Base-by-base conservation (phyloP, 345 rosid genomes). In the Mercurialis annua region DNA sequence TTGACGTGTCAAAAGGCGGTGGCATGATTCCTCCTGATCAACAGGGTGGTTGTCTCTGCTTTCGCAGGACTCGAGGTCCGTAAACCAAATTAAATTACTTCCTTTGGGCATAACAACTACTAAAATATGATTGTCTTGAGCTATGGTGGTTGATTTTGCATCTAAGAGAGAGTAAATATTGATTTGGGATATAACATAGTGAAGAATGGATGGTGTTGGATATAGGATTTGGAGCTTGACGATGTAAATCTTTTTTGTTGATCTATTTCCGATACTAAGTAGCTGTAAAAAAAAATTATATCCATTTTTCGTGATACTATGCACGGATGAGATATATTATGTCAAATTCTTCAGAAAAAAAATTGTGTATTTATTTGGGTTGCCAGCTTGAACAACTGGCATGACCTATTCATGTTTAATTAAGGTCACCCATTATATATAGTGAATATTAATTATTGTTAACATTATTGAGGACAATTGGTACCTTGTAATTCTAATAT, bases 21-120 rank as follows among this genome's bases (percentile, higher is more conserved):
- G 99, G 96, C 33, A 91, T 94, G 97, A 87, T 91, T 62, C 99
- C 97, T 49, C 58, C 72, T 0, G 97, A 91, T 73, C 99, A 94
- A 75, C 88, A 84, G 18, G 82, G 83, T 56, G 84, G 99, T 31
- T 94, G 98, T 76, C 76, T 87, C 65, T 94, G 98, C 78, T 89
- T 94, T 71, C 78, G 88, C 56, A 82, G 86, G 74, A 46, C 66
- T 34, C 81, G 93, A 49, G 99, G 97, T 57, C 98, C 97, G 11
- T 94, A 77, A 87, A 53, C 1, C n/a, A n/a, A 43, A 68, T 23
- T 23, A 18, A 9, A 44, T 44, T 1, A 23, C 43, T 65, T 63
- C 53, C 23, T 33, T 46, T 17, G 30, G 43, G 64, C 71, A 59
- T 49, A 56, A n/a, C 44, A 64, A 64, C 30, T 40, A 4, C 40